Conservation (phyloP, 371 early-diverging fungal genomes). For the Actinomortierella ambigua region DNA sequence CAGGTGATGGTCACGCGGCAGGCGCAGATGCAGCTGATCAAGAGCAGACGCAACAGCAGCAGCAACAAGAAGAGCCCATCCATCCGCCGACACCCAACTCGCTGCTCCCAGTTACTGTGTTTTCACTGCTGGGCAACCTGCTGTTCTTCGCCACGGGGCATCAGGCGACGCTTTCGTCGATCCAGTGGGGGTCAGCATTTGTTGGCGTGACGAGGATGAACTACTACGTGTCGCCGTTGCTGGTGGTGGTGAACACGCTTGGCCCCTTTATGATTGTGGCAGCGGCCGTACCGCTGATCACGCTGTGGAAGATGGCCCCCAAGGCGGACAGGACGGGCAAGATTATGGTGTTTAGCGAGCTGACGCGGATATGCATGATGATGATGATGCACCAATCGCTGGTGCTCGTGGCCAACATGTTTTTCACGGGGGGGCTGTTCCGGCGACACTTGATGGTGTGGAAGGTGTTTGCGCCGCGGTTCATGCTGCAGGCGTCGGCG, state of each 20-base stretch:
- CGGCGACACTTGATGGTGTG: constrained; percentile 94
- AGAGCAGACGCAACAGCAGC: constrained; percentile 10
- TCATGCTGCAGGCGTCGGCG: constrained; percentile 68
- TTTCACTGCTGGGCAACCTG: constrained; percentile 63
- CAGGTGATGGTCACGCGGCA: constrained; percentile 2
- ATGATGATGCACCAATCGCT: constrained; percentile 56
- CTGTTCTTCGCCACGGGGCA: constrained; percentile 92
- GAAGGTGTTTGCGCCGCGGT: constrained; percentile 94
- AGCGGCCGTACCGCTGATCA: constrained; percentile 49
- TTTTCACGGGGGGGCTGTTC: constrained; percentile 65
- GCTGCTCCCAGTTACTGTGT: constrained; percentile 38
- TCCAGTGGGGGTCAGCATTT: constrained; percentile 90
- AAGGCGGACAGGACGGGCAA: constrained; percentile 45
- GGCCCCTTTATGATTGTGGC: constrained; percentile 68
- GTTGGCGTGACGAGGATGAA: constrained; percentile 80
- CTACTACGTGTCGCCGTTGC: constrained; percentile 68
- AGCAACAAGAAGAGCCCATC: constrained; percentile 13
- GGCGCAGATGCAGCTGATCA: constrained; percentile 1
- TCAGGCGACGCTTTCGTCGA: constrained; percentile 85
- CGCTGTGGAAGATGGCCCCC: constrained; percentile 52
- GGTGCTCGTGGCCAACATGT: constrained; percentile 57
- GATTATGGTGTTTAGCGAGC: constrained; percentile 42
- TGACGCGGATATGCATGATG: constrained; percentile 47
- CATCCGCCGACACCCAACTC: constrained; percentile 24
- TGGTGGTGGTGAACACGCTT: constrained; percentile 82